phyloP scores from a whole-genome alignment of 495 filamentous ascomycete species.

The Trichoderma parareesei region DNA sequence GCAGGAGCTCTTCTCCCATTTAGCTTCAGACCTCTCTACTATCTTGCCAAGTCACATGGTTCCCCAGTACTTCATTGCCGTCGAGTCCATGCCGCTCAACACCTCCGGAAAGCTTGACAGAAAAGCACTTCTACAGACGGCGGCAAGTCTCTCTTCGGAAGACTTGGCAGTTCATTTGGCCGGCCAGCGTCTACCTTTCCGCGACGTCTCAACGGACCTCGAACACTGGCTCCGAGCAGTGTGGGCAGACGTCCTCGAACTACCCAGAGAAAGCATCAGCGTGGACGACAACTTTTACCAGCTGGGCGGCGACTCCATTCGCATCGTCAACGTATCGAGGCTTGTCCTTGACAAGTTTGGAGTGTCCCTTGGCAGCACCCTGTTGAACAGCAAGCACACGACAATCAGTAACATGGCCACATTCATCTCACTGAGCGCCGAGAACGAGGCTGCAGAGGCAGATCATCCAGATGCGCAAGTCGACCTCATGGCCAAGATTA shows the following conservation, averaged over 20 bases:
- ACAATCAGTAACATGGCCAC: neutral
- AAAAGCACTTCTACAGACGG: neutral
- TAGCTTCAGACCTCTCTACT: slow-evolving; percentile 27
- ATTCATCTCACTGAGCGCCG: neutral
- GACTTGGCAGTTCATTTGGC: neutral
- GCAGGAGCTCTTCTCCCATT: slow-evolving; percentile 18
- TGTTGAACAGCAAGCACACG: slow-evolving; percentile 2
- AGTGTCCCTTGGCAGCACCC: neutral
- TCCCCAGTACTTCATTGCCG: neutral
- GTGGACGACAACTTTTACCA: slow-evolving; percentile 7
- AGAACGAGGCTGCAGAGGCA: neutral
- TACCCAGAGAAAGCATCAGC: neutral
- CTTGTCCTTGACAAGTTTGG: neutral
- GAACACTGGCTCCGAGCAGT: neutral
- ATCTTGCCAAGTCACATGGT: neutral
- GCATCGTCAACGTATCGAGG: neutral
- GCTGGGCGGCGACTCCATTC: slow-evolving; percentile 19
- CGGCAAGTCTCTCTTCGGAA: neutral
- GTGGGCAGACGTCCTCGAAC: neutral
- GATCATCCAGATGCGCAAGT: neutral
- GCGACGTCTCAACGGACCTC: neutral
- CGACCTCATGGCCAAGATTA: neutral
- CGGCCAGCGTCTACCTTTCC: neutral
- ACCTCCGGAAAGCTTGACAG: neutral
- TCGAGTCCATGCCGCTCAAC: slow-evolving; percentile 7